Conservation (phyloP, 371 early-diverging fungal species). For the Syncephalastrum monosporum region DNA sequence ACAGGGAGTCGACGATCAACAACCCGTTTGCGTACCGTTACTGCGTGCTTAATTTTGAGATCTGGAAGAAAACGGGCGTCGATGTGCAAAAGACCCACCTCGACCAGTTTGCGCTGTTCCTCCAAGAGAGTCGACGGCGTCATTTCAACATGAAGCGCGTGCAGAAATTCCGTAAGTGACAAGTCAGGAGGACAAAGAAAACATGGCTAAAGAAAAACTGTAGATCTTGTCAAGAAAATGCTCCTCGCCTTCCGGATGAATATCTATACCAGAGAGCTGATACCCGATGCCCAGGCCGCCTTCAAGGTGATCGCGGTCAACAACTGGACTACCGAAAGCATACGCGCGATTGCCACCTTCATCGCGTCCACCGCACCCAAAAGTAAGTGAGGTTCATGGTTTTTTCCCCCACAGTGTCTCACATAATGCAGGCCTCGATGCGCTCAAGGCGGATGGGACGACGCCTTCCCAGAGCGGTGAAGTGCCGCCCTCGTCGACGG, state of each 20-base stretch:
- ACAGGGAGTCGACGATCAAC: slow-evolving; percentile 58
- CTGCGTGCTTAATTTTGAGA: slow-evolving; percentile 69
- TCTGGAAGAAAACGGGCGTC: slow-evolving; percentile 64
- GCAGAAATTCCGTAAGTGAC: slow-evolving; percentile 60
- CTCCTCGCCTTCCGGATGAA: slow-evolving; percentile 61
- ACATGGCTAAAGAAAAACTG: neutral
- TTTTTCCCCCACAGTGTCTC: neutral
- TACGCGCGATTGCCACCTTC: slow-evolving; percentile 66
- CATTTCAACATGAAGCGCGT: slow-evolving; percentile 61
- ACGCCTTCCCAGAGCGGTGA: too few species aligned
- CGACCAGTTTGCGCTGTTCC: slow-evolving; percentile 63
- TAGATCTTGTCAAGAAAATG: slow-evolving; percentile 66
- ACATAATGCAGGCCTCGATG: neutral
- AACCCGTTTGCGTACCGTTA: slow-evolving; percentile 69
- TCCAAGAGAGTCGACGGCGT: slow-evolving; percentile 56
- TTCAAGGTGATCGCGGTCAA: slow-evolving; percentile 58
- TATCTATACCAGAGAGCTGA: slow-evolving; percentile 55
- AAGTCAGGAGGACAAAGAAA: too few species aligned
- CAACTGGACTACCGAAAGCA: slow-evolving; percentile 66
- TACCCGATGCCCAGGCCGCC: slow-evolving; percentile 54
- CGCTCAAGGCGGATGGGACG: neutral
- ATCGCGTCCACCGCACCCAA: slow-evolving; percentile 67
- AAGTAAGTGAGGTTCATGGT: slow-evolving; percentile 24
- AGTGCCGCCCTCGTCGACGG: too few species aligned
- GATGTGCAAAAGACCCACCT: slow-evolving; percentile 65